These are phyloP conservation scores for Stipa capillata DNA, from an alignment of 176 grass and related monocot species.

Conservation along the genomic window DNA sequence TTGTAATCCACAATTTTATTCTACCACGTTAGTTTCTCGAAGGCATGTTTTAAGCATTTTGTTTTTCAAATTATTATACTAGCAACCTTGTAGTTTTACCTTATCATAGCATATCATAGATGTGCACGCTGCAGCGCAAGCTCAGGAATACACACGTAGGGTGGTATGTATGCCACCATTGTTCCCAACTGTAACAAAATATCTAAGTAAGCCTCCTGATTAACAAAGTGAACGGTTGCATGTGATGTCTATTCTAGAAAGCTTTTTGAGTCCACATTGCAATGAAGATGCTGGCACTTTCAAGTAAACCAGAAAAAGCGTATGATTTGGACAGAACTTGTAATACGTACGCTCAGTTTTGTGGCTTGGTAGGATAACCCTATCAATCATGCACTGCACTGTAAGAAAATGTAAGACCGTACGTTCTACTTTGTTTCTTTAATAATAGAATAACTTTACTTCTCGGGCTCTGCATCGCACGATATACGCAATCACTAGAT, in stretches of 20 bases:
- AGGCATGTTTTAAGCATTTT: too few species aligned
- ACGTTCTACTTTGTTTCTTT: too few species aligned
- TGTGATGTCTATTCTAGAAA: neutral
- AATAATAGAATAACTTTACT: too few species aligned
- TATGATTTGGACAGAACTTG: neutral
- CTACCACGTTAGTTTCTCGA: neutral
- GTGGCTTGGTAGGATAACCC: slow-evolving; percentile 1
- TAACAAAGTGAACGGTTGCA: neutral
- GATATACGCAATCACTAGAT: too few species aligned
- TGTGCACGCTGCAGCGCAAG: too few species aligned
- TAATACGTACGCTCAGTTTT: neutral
- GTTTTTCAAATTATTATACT: too few species aligned
- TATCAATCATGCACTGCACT: slow-evolving; percentile 2
- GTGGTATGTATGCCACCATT: too few species aligned
- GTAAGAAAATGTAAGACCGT: too few species aligned
- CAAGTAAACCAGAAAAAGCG: neutral
- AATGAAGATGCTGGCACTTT: neutral
- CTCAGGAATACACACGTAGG: too few species aligned
- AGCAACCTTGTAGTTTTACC: too few species aligned
- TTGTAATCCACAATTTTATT: neutral
- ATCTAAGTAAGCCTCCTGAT: neutral
- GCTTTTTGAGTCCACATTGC: neutral
- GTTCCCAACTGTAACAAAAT: neutral
- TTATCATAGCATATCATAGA: too few species aligned
- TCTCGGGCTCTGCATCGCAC: too few species aligned